Percentiles rank a stretch among this genome's conserved stretches.
Evolutionary conservation across 2,329 filamentous ascomycete genomes (phyloP).

Genomic region (Ophiostoma triangulosporum): DNA sequence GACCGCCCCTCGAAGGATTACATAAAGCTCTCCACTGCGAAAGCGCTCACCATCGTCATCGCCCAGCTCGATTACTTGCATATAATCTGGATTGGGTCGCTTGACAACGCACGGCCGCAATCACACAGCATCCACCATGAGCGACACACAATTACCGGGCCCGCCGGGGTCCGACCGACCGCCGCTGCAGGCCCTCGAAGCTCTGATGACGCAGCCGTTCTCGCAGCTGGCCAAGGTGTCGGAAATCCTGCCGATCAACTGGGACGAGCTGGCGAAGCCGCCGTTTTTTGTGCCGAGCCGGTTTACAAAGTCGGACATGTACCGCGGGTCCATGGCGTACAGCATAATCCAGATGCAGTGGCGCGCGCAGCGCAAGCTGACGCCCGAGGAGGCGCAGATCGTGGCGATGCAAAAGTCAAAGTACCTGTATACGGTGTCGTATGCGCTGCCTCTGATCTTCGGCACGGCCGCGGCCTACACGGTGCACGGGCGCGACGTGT

Average conservation of each 20-base stretch:
- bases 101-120: too few species aligned
- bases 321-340: conserved; percentile 7
- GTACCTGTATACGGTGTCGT: conserved; percentile 5
- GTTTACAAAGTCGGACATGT: background rate
- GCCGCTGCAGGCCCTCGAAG: background rate
- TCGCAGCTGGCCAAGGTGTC: conserved; percentile 6
- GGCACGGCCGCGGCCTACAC: conserved; percentile 4
- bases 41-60: background rate
- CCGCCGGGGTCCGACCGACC: background rate
- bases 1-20: background rate
- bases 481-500: conserved; percentile 9
- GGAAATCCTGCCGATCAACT: conserved; percentile 10
- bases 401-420: conserved; percentile 11
- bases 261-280: conserved; percentile 10
- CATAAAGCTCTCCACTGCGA: background rate
- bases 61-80: background rate
- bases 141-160: background rate
- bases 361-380: conserved; percentile 11
- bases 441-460: conserved; percentile 8
- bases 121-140: background rate
- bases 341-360: conserved; percentile 1
- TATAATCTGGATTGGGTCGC: too few species aligned
- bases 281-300: conserved; percentile 8
- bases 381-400: conserved; percentile 12
- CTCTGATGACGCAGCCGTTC: background rate